Evolutionary conservation across 306 rosid species (phyloP).

Genomic region (Coriaria nepalensis): DNA sequence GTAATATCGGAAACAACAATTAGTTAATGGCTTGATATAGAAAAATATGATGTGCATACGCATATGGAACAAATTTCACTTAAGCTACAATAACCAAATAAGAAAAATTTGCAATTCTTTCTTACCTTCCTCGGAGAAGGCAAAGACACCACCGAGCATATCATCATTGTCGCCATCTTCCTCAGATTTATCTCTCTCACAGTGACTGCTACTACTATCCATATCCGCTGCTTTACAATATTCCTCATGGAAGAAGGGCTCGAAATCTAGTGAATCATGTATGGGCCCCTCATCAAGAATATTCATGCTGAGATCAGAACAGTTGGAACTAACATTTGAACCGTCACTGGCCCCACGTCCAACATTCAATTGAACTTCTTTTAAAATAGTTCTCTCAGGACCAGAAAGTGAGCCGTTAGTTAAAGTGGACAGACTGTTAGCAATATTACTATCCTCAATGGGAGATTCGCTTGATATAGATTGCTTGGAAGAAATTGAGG

Average conservation of each 20-base stretch:
- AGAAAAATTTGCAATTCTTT: slow-evolving; percentile 7
- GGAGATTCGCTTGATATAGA: slow-evolving; percentile 23
- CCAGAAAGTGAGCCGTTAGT: slow-evolving; percentile 26
- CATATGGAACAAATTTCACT: not conserved
- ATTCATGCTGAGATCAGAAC: slow-evolving; percentile 52
- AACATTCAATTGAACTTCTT: slow-evolving; percentile 30
- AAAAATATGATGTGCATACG: too few relatives aligned
- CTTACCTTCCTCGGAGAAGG: slow-evolving; percentile 85
- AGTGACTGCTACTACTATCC: slow-evolving; percentile 53
- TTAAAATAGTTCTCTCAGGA: slow-evolving; percentile 25
- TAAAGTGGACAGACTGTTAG: slow-evolving; percentile 20
- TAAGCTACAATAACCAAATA: slow-evolving; percentile 12
- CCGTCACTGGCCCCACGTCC: slow-evolving; percentile 25
- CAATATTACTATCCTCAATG: slow-evolving; percentile 16
- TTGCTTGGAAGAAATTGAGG: slow-evolving; percentile 22
- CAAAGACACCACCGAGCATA: slow-evolving; percentile 77
- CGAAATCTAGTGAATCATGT: slow-evolving; percentile 48
- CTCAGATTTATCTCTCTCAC: slow-evolving; percentile 63
- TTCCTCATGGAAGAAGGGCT: slow-evolving; percentile 64
- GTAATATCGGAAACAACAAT: too few relatives aligned
- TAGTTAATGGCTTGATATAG: too few relatives aligned
- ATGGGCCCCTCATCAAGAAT: slow-evolving; percentile 43
- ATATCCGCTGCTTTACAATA: slow-evolving; percentile 49
- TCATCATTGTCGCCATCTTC: slow-evolving; percentile 62
- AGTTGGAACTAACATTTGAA: slow-evolving; percentile 48